These are phyloP conservation scores for Candida albicans DNA, from an alignment of 1,139 yeast species.

Conservation along the genomic window DNA sequence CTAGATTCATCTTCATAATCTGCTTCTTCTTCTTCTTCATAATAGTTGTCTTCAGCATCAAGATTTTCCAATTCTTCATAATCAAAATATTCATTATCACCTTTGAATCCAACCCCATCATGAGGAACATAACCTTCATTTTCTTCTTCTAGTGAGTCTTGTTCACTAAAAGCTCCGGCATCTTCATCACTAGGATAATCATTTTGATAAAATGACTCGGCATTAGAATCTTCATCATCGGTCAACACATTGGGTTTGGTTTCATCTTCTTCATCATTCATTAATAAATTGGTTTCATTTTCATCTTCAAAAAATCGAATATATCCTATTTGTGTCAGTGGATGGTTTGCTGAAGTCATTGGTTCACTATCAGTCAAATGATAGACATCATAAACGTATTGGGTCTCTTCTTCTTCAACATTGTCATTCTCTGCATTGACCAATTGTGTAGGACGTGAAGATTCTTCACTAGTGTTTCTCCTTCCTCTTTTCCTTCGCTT, in stretches of 20 bases:
- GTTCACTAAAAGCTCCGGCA: conserved; percentile 35
- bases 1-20: conserved; percentile 23
- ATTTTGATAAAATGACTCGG: conserved; percentile 87
- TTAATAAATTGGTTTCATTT: conserved; percentile 41
- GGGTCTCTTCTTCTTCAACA: conserved; percentile 6
- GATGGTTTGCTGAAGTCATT: conserved; percentile 53
- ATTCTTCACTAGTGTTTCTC: conserved; percentile 15
- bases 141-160: conserved; percentile 14
- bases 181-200: conserved; percentile 96
- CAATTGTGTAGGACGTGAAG: conserved; percentile 7
- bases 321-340: conserved; percentile 61
- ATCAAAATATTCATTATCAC: conserved; percentile 16
- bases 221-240: conserved; percentile 51
- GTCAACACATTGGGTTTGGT: conserved; percentile 33
- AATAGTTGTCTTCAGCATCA: conserved; percentile 27
- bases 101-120: conserved; percentile 27
- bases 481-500: conserved; percentile 10
- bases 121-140: conserved; percentile 34
- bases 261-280: conserved; percentile 43
- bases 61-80: conserved; percentile 15
- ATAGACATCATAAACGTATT: conserved; percentile 90
- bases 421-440: conserved; percentile 4
- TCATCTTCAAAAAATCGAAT: conserved; percentile 68
- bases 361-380: conserved; percentile 35
- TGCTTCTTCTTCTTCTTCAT: conserved; percentile 22